Base-by-base conservation (phyloP, 371 early-diverging fungal genomes). In the Syncephalastrum racemosum region DNA sequence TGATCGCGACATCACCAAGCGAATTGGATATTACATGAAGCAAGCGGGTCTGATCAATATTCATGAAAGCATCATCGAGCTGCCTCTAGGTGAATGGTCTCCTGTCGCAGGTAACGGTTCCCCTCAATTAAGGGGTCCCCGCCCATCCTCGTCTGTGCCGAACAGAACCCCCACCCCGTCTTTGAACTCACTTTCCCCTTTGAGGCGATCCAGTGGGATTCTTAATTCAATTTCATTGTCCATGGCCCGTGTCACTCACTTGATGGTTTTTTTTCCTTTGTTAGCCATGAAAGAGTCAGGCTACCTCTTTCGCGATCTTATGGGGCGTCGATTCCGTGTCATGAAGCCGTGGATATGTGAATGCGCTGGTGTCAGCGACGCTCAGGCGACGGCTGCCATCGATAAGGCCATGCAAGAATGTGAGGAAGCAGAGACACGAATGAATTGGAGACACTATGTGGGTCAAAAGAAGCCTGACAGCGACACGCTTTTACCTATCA, bases 271-370 rank as follows among this genome's bases (percentile, higher is more conserved):
- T 15, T 42, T n/a, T 45, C 7, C 45, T 12, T 25, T 5, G 0
- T 23, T 19, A 64, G 64, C 51, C 14, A 18, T 56, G 42, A 59
- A 58, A 18, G 59, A 64, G 19, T 52, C 59, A 4, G 64, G 64
- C 12, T 64, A 64, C 56, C 56, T 64, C 14, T 56, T 55, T 46
- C 59, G 51, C 40, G 64, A 64, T 42, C 39, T 64, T 44, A 56
- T 59, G 56, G 40, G 36, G 15, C 42, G 64, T n/a, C 53, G 59
- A 19, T 64, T 59, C 43, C 55, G 54, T 10, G 50, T 51, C 5
- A 19, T 63, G 22, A 42, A 46, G 7, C 43, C 31, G 5, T 54
- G 58, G 57, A 4, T 63, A 16, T 51, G 50, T 16, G 58, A 53
- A 16, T 49, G 48, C 16, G 55, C 46, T 44, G 12, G 52, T 15